These are phyloP conservation scores for Fusarium decemcellulare DNA, from an alignment of 2,329 filamentous ascomycete species.

Conservation along the genomic window DNA sequence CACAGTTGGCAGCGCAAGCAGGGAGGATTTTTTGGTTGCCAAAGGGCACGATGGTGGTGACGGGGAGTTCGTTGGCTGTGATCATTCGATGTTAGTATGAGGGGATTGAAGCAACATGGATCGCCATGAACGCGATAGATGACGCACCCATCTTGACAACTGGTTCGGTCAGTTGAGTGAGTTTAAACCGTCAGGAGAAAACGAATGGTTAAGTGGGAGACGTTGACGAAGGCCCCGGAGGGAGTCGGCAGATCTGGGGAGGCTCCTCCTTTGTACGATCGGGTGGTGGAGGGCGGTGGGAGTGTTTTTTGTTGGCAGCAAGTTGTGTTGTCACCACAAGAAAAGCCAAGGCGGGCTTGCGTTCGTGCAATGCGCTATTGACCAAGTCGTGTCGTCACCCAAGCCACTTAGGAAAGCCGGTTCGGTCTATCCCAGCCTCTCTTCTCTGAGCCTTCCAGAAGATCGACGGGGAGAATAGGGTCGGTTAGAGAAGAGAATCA, in stretches of 20 bases:
- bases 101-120: slow-evolving; percentile 35
- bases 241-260: slow-evolving; percentile 14
- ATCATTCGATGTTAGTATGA: slow-evolving; percentile 30
- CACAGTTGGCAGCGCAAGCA: slow-evolving; percentile 72
- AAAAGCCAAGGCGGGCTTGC: slow-evolving; percentile 40
- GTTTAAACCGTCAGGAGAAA: slow-evolving; percentile 9
- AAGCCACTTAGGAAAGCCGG: slow-evolving; percentile 29
- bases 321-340: slow-evolving; percentile 12
- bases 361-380: slow-evolving; percentile 38
- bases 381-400: slow-evolving; percentile 41
- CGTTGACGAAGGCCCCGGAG: not conserved
- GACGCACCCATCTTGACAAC: slow-evolving; percentile 56
- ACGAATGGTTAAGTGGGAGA: slow-evolving; percentile 23
- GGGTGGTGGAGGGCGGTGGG: slow-evolving; percentile 7
- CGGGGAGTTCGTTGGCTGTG: slow-evolving; percentile 34
- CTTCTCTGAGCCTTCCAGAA: slow-evolving; percentile 7
- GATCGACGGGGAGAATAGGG: slow-evolving; percentile 8
- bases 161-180: slow-evolving; percentile 4
- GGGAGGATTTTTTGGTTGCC: slow-evolving; percentile 64
- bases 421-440: slow-evolving; percentile 28
- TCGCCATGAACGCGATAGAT: slow-evolving; percentile 34
- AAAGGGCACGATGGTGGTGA: slow-evolving; percentile 71
- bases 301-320: not conserved
- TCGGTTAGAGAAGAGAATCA: not conserved
- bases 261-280: not conserved